Evolutionary conservation across 2,329 filamentous ascomycete genomes (phyloP).

Genomic region (Diaporthe vaccinii): DNA sequence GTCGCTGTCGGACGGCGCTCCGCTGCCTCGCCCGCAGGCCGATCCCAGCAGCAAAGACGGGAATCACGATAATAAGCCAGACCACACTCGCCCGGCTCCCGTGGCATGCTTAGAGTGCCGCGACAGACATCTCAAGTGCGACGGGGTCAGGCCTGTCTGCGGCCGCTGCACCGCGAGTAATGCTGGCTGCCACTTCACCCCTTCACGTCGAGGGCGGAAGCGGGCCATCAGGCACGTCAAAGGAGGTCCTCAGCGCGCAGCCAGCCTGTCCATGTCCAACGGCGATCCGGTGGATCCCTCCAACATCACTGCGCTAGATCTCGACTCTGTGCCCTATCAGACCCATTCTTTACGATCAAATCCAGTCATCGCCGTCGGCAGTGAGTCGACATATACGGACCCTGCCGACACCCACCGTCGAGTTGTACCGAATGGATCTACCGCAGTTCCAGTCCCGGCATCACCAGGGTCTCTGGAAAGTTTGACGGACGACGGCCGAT

Average conservation of each 20-base stretch:
- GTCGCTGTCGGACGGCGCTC: neutral
- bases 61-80: neutral
- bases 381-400: neutral
- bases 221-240: neutral
- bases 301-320: neutral
- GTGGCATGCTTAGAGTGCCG: conserved; percentile 8
- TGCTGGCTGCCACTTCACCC: conserved; percentile 6
- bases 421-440: neutral
- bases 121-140: conserved; percentile 12
- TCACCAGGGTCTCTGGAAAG: neutral
- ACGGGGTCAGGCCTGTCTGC: conserved; percentile 6
- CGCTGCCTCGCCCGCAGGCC: neutral
- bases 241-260: neutral
- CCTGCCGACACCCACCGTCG: neutral
- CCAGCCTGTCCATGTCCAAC: neutral
- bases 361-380: neutral
- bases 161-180: conserved; percentile 1
- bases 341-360: neutral
- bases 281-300: neutral
- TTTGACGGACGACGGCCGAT: neutral
- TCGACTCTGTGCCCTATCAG: neutral
- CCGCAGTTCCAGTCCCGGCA: neutral
- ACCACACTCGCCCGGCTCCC: neutral
- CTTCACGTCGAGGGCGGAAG: conserved; percentile 4
- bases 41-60: neutral